A percentile compares a stretch with the other conserved stretches of the same genome.
Evolutionary conservation across 2,329 filamentous ascomycete genomes (phyloP).

Genomic region (Emmonsia crescens): DNA sequence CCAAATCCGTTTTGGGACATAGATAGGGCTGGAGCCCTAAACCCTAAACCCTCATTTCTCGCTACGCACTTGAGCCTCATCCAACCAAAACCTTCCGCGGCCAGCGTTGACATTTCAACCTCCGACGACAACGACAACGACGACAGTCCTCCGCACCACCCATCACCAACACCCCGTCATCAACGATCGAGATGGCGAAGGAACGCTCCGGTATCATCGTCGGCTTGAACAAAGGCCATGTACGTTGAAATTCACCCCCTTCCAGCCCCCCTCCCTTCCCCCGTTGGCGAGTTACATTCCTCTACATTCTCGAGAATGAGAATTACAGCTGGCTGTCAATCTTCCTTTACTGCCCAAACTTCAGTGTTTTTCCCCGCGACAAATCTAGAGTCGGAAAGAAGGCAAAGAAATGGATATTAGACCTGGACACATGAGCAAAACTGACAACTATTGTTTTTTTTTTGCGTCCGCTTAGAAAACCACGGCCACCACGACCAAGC

Average conservation of each 20-base stretch:
- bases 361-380: neutral
- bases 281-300: neutral
- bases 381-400: neutral
- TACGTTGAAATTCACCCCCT: conserved; percentile 38
- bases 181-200: conserved; percentile 39
- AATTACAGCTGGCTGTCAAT: neutral
- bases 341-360: neutral
- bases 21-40: conserved; percentile 15
- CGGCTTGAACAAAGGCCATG: conserved; percentile 56
- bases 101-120: conserved; percentile 7
- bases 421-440: neutral
- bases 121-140: conserved; percentile 8
- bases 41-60: conserved; percentile 32
- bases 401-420: neutral
- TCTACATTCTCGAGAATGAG: neutral
- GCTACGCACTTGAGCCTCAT: conserved; percentile 24
- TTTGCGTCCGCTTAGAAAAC: conserved; percentile 57
- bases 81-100: conserved; percentile 22
- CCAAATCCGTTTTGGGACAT: neutral
- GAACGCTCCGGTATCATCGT: conserved; percentile 45
- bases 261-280: conserved; percentile 8
- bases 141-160: conserved; percentile 8
- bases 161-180: conserved; percentile 17
- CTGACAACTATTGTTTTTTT: conserved; percentile 16
- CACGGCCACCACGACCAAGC: conserved; percentile 64